These are phyloP conservation scores for Leccinum variicolor DNA, from an alignment of 768 basidiomycete genomes.

Conservation along the genomic window DNA sequence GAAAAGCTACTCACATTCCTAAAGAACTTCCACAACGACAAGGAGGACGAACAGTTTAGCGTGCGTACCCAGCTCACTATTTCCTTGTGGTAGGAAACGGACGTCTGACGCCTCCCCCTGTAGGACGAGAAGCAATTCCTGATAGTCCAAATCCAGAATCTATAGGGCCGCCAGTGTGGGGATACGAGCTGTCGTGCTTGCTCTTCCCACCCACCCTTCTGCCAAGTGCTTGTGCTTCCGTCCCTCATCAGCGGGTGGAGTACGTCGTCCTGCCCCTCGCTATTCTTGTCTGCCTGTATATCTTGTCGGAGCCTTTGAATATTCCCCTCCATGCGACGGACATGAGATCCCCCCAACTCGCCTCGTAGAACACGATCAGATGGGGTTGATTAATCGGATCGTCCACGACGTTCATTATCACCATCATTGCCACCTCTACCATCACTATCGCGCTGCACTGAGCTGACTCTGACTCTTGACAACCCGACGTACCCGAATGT, in stretches of 20 bases:
- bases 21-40: conserved; percentile 95
- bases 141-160: conserved; percentile 83
- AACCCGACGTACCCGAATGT: background rate
- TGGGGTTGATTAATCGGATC: background rate
- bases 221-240: background rate
- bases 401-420: background rate
- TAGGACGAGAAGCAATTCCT: conserved; percentile 95
- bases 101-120: background rate
- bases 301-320: background rate
- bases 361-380: background rate
- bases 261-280: background rate
- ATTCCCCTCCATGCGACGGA: background rate
- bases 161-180: conserved; percentile 40
- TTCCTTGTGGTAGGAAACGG: background rate
- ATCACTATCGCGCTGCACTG: background rate
- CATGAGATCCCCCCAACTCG: background rate
- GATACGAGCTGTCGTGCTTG: background rate
- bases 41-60: conserved; percentile 97
- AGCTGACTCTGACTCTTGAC: background rate
- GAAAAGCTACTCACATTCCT: conserved; percentile 89
- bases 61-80: conserved; percentile 36
- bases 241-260: background rate
- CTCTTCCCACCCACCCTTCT: background rate
- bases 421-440: background rate
- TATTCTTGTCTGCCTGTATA: background rate